These are phyloP conservation scores for Tolypocladium endophyticum DNA, from an alignment of 2,329 filamentous ascomycete genomes.

Conservation along the genomic window DNA sequence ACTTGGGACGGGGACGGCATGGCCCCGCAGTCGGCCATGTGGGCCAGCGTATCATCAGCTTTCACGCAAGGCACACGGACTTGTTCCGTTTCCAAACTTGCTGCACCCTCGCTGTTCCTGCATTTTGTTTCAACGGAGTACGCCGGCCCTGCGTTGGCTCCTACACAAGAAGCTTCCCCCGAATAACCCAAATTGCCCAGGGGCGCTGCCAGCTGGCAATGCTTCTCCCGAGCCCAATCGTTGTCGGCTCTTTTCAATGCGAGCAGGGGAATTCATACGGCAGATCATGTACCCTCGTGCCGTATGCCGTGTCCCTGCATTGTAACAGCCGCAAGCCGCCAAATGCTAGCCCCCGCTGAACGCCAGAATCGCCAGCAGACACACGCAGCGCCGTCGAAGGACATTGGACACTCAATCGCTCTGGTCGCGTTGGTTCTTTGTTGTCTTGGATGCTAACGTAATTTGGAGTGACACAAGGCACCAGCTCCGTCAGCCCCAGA, in stretches of 20 bases:
- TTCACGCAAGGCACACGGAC: not conserved
- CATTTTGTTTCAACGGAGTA: not conserved
- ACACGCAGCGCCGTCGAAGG: not conserved
- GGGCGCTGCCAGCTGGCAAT: too few species aligned
- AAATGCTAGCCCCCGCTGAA: not conserved
- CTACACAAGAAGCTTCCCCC: too few species aligned
- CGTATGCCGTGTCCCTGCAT: not conserved
- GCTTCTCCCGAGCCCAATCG: too few species aligned
- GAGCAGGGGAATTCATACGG: too few species aligned
- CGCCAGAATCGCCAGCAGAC: not conserved
- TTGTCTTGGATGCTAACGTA: not conserved
- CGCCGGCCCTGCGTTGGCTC: too few species aligned
- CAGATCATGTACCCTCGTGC: too few species aligned
- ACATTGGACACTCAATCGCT: not conserved
- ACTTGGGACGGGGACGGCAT: too few species aligned
- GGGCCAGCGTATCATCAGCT: too few species aligned
- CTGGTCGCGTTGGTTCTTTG: not conserved
- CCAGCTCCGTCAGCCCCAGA: not conserved
- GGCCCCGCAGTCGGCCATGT: too few species aligned
- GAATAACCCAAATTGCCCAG: too few species aligned
- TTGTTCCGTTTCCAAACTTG: not conserved
- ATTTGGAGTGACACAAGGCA: not conserved
- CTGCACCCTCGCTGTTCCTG: not conserved
- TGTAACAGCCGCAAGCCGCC: not conserved
- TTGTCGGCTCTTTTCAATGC: too few species aligned